These are phyloP conservation scores for Fermentozyma sake DNA, from an alignment of 1,139 yeast genomes.

Conservation along the genomic window DNA sequence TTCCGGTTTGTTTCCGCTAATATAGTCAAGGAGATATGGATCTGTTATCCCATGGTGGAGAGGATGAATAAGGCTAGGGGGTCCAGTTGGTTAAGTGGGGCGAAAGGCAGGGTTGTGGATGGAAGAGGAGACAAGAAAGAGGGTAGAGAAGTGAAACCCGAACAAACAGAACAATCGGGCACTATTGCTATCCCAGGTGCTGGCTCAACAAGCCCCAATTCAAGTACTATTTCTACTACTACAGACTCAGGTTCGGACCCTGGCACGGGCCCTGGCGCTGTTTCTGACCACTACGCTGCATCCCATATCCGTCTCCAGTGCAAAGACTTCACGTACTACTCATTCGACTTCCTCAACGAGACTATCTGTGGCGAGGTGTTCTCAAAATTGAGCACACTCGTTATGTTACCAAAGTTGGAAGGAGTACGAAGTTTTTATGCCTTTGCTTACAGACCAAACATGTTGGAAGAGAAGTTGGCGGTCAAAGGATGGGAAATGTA, in stretches of 20 bases:
- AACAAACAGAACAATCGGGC: no score
- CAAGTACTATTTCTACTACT: conserved; percentile 1
- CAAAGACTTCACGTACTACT: conserved; percentile 81
- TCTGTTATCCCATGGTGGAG: conserved; percentile 84
- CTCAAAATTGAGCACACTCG: conserved; percentile 63
- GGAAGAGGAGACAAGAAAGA: no score
- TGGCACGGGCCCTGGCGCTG: conserved; percentile 3
- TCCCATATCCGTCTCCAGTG: conserved; percentile 67
- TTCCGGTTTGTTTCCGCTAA: conserved; percentile 42
- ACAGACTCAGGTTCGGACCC: not conserved
- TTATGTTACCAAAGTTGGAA: conserved; percentile 35
- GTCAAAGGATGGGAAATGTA: conserved; percentile 72
- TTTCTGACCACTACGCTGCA: conserved; percentile 42
- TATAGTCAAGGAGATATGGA: conserved; percentile 71
- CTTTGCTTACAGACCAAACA: conserved; percentile 45
- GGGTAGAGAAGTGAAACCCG: conserved; percentile 12
- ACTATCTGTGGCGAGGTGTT: conserved; percentile 64
- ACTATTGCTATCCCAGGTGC: no score
- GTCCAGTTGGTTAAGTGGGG: conserved; percentile 39
- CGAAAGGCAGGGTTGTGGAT: no score
- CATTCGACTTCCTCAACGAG: conserved; percentile 67
- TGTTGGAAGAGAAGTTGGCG: conserved; percentile 57
- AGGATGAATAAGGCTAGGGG: conserved; percentile 58
- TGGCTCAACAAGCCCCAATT: conserved; percentile 2
- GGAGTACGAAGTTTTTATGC: conserved; percentile 45